Evolutionary conservation across 805 yeast genomes (phyloP).

Genomic region (Kluyveromyces aestuarii): DNA sequence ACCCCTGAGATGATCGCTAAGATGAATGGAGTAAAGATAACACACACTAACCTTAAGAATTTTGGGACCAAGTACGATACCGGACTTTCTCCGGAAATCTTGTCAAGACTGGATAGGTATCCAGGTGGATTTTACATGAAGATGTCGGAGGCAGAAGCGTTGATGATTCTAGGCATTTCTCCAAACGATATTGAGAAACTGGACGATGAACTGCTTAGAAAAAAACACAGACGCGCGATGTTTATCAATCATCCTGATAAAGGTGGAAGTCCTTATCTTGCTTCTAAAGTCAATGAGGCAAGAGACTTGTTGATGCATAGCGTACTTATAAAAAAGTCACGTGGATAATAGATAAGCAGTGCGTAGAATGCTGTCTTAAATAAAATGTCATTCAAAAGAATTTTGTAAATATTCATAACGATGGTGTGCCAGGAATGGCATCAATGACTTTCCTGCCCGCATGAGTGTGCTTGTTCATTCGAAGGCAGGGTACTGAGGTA

Average conservation of each 20-base stretch:
- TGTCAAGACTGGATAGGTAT: conserved; percentile 22
- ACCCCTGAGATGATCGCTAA: conserved; percentile 23
- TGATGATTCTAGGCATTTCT: conserved; percentile 51
- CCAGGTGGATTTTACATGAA: conserved; percentile 55
- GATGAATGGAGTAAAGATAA: conserved; percentile 19
- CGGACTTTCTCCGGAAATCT: conserved; percentile 8
- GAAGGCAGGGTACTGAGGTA: too few species aligned
- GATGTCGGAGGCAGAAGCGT: conserved; percentile 67
- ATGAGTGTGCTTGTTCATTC: too few species aligned
- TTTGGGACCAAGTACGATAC: conserved; percentile 6
- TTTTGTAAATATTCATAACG: too few species aligned
- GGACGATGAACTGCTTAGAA: conserved; percentile 48
- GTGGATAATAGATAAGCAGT: background rate
- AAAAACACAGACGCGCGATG: conserved; percentile 77
- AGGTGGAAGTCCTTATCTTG: conserved; percentile 85
- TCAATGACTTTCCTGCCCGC: too few species aligned
- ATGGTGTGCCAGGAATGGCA: too few species aligned
- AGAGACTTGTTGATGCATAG: conserved; percentile 50
- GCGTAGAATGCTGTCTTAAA: background rate
- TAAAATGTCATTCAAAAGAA: background rate
- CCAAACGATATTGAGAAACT: conserved; percentile 46
- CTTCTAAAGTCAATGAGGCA: conserved; percentile 90
- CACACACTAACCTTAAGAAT: conserved; percentile 1
- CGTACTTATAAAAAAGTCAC: conserved; percentile 11
- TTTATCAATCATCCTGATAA: conserved; percentile 88